Evolutionary conservation across 345 rosid genomes (phyloP).

Genomic region (Physaria fendleri): DNA sequence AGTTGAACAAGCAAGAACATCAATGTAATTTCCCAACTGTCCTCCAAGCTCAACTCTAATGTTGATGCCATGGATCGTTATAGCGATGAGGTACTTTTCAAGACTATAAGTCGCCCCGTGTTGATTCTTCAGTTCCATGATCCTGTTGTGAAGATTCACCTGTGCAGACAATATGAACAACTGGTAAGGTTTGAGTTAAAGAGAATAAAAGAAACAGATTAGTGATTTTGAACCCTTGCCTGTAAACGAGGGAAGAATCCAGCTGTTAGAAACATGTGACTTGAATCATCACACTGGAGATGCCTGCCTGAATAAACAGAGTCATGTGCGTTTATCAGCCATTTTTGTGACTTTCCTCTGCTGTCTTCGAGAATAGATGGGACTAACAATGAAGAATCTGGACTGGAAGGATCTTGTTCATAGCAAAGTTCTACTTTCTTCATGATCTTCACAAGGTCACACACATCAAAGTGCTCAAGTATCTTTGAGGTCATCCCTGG

Average conservation of each 20-base stretch:
- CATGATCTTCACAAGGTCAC: slow-evolving; percentile 73
- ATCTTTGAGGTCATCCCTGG: slow-evolving; percentile 87
- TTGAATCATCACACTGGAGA: slow-evolving; percentile 88
- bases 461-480: slow-evolving; percentile 62
- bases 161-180: slow-evolving; percentile 26
- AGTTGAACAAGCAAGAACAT: slow-evolving; percentile 84
- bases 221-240: slow-evolving; percentile 33
- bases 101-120: slow-evolving; percentile 81
- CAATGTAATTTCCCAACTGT: slow-evolving; percentile 76
- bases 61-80: slow-evolving; percentile 70
- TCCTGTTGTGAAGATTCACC: slow-evolving; percentile 81
- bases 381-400: slow-evolving; percentile 60
- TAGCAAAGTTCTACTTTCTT: slow-evolving; percentile 81
- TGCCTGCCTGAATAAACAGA: slow-evolving; percentile 73
- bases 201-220: slow-evolving; percentile 1
- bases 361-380: slow-evolving; percentile 95
- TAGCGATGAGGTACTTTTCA: slow-evolving; percentile 69
- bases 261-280: slow-evolving; percentile 81
- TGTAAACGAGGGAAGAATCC: slow-evolving; percentile 94
- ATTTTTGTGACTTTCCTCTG: slow-evolving; percentile 77
- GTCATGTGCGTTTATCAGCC: slow-evolving; percentile 57
- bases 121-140: slow-evolving; percentile 70
- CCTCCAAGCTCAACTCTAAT: slow-evolving; percentile 92
- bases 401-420: slow-evolving; percentile 69
- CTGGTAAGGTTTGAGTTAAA: slow-evolving; percentile 3